Evolutionary conservation across 768 basidiomycete species (phyloP).

Genomic region (Fomitopsis pulvina): DNA sequence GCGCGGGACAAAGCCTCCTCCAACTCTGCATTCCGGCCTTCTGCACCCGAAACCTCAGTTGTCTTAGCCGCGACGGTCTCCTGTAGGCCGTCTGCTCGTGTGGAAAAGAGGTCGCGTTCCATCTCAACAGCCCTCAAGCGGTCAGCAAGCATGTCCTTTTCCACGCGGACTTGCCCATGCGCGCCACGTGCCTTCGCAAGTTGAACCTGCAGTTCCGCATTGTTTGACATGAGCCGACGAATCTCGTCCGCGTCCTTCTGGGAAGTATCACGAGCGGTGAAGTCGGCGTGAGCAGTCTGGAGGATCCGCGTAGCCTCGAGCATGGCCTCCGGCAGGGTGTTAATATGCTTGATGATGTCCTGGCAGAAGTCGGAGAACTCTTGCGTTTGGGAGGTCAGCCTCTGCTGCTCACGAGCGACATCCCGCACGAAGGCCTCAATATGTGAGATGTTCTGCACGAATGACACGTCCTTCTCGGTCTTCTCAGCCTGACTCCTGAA

Average conservation of each 20-base stretch:
- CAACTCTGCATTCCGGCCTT: slow-evolving; percentile 49
- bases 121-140: slow-evolving; percentile 52
- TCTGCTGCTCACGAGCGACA: slow-evolving; percentile 45
- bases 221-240: slow-evolving; percentile 42
- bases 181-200: slow-evolving; percentile 70
- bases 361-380: slow-evolving; percentile 47
- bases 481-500: slow-evolving; percentile 13
- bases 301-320: slow-evolving; percentile 45
- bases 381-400: slow-evolving; percentile 38
- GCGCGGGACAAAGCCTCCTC: slow-evolving; percentile 73
- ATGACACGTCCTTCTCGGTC: slow-evolving; percentile 11
- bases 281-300: slow-evolving; percentile 56
- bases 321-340: slow-evolving; percentile 53
- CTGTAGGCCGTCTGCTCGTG: slow-evolving; percentile 51
- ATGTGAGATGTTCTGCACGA: slow-evolving; percentile 26
- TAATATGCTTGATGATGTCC: slow-evolving; percentile 46
- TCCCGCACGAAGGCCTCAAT: slow-evolving; percentile 46
- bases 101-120: slow-evolving; percentile 57
- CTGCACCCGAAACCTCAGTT: slow-evolving; percentile 40
- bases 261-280: slow-evolving; percentile 49
- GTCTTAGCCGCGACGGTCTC: slow-evolving; percentile 33
- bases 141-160: slow-evolving; percentile 69
- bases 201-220: slow-evolving; percentile 66
- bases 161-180: slow-evolving; percentile 73
- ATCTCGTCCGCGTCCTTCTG: slow-evolving; percentile 68